Base-by-base conservation (phyloP, 768 basidiomycete species). In the Boletus rufocinnamomeus region DNA sequence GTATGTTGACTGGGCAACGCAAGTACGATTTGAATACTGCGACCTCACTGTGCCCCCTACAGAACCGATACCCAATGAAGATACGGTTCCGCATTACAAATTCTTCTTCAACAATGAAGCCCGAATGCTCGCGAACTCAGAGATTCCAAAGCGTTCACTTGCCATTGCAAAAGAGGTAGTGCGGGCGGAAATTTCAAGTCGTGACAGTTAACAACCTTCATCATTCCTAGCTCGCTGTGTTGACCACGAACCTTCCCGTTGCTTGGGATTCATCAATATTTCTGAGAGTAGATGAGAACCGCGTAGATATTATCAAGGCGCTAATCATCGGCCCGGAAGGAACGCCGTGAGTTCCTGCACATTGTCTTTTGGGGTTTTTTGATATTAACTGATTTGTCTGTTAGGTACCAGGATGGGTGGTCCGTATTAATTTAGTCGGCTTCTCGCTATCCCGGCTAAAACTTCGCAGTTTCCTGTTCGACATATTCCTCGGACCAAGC, bases 211-310 rank as follows among this genome's bases (percentile, higher is more conserved):
- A 63, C 58, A 54, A 63, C 19, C 63, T 37, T 60, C 34, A 55
- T 52, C 37, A 50, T 59, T 59, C n/a, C 61, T 41, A 94, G 93
- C 86, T 97, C 59, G 94, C 95, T 2, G 92, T 95, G 40, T 81
- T 98, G 52, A 94, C 94, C 3, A 95, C 93, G 13, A 95, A 94
- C 69, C 78, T 98, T 27, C 95, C 95, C n/a, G 88, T 93, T 16
- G 88, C 92, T 7, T 97, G 93, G 91, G 86, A 93, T 66, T 96
- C 95, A 6, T 95, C 93, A 2, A 88, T 98, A 62, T 97, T 96
- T 76, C 75, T 98, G 57, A 83, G 91, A 52, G 94, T 96, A 5
- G 95, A 98, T 70, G 95, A 97, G 76, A 87, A 84, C 17, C 85
- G 94, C 14, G 92, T 95, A 16, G 94, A 95, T 69, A 82, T 95